Evolutionary conservation across 805 yeast genomes (phyloP).

Genomic region (Pichia scutulata): DNA sequence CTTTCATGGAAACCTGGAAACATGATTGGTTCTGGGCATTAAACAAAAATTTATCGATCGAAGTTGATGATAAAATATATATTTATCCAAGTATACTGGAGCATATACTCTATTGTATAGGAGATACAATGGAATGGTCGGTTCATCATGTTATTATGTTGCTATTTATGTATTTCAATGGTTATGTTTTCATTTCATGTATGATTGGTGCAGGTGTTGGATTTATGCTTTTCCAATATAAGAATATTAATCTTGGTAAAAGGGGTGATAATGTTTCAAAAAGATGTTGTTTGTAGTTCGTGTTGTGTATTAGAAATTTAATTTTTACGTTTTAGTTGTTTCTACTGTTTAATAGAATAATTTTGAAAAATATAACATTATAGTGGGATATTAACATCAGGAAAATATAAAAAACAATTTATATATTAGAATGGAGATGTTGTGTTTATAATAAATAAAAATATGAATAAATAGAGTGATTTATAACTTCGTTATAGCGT

Average conservation of each 20-base stretch:
- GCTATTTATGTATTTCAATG: slow-evolving; percentile 17
- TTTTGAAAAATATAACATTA: not conserved
- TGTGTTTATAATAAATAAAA: not conserved
- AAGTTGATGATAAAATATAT: slow-evolving; percentile 10
- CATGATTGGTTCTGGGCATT: slow-evolving; percentile 15
- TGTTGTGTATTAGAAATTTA: not conserved
- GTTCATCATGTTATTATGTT: slow-evolving; percentile 16
- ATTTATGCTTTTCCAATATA: slow-evolving; percentile 11
- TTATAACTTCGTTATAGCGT: not conserved
- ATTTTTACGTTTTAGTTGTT: not conserved
- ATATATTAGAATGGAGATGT: not conserved
- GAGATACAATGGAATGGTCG: slow-evolving; percentile 17
- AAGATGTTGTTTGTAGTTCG: slow-evolving; percentile 14
- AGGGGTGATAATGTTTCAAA: slow-evolving; percentile 11
- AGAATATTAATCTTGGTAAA: slow-evolving; percentile 3
- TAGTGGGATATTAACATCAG: not conserved
- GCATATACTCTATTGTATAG: slow-evolving; percentile 10
- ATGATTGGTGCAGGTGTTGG: slow-evolving; percentile 18
- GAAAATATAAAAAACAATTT: not conserved
- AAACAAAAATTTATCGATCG: slow-evolving; percentile 9
- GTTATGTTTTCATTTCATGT: slow-evolving; percentile 16
- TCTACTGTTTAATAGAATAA: not conserved
- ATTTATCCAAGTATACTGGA: slow-evolving; percentile 15
- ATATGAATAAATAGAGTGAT: not conserved
- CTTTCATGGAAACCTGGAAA: slow-evolving; percentile 9